phyloP scores from a whole-genome alignment of 2,329 filamentous ascomycete species.

The Diaporthe sp. region DNA sequence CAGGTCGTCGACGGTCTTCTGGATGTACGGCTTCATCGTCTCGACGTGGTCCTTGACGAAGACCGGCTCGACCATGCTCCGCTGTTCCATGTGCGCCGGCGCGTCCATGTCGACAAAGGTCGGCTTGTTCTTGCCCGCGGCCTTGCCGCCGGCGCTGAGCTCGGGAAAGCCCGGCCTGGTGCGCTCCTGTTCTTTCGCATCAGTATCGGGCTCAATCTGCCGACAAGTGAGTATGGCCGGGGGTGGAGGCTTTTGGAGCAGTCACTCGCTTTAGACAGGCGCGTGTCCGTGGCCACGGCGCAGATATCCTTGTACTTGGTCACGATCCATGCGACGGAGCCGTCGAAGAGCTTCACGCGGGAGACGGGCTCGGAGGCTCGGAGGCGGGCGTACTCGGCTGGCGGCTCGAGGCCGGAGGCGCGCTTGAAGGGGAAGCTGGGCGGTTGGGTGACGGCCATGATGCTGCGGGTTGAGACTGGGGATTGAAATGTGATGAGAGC shows the following conservation, averaged over 20 bases:
- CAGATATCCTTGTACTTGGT: conserved; percentile 60
- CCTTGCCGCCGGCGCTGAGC: conserved; percentile 56
- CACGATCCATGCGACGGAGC: conserved; percentile 57
- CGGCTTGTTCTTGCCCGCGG: conserved; percentile 58
- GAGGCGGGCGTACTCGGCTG: conserved; percentile 55
- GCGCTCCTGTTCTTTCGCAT: conserved; percentile 44
- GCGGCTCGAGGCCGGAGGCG: conserved; percentile 51
- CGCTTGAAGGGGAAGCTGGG: conserved; percentile 51
- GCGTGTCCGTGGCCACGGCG: conserved; percentile 53
- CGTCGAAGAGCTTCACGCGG: conserved; percentile 57
- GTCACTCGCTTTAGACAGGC: conserved; percentile 55
- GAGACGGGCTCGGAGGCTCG: conserved; percentile 56
- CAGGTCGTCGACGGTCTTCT: conserved; percentile 55
- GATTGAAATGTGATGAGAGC: too few relatives aligned
- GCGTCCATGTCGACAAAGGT: conserved; percentile 64
- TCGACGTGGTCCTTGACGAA: conserved; percentile 53
- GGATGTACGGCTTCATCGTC: conserved; percentile 55
- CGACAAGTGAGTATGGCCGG: too few relatives aligned
- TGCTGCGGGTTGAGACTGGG: too few relatives aligned
- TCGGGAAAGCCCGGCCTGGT: conserved; percentile 58
- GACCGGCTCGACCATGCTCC: conserved; percentile 58
- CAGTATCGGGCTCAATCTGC: too few relatives aligned
- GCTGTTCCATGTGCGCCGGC: conserved; percentile 57
- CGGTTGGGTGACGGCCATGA: too few relatives aligned
- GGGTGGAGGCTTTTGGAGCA: too few relatives aligned